phyloP scores from a whole-genome alignment of 2,329 filamentous ascomycete genomes.

The Microthyrium microscopicum region DNA sequence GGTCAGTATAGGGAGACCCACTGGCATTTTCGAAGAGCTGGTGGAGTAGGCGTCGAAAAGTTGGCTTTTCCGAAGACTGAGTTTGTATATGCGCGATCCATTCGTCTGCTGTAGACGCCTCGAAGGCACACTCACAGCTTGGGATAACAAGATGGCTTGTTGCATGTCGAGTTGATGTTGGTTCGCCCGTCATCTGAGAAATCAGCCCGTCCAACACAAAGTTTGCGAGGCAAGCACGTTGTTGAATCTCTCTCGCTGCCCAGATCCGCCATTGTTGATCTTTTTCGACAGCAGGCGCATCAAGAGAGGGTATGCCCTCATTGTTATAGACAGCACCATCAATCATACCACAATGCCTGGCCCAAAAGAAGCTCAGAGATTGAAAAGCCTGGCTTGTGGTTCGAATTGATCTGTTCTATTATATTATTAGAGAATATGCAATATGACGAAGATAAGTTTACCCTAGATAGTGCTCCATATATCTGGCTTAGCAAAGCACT shows the following conservation, averaged over 20 bases:
- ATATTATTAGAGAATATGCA: no score
- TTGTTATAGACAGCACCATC: constrained; percentile 19
- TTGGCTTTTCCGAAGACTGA: constrained; percentile 17
- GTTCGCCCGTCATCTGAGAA: constrained; percentile 27
- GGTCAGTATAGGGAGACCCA: constrained; percentile 13
- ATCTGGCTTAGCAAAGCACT: constrained; percentile 27
- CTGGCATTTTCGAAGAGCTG: constrained; percentile 25
- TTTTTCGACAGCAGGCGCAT: constrained; percentile 20
- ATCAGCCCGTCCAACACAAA: constrained; percentile 29
- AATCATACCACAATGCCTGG: constrained; percentile 27
- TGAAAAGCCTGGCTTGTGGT: constrained; percentile 29
- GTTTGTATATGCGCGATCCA: constrained; percentile 23
- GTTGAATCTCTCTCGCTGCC: constrained; percentile 28
- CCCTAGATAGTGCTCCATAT: constrained; percentile 26
- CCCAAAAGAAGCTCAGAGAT: constrained; percentile 29
- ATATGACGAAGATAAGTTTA: no score
- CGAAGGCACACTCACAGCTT: constrained; percentile 24
- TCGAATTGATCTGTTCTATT: constrained; percentile 25
- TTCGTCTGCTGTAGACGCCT: constrained; percentile 23
- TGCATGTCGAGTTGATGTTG: constrained; percentile 25
- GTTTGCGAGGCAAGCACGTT: constrained; percentile 27
- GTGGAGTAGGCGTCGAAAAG: constrained; percentile 25
- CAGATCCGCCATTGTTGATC: constrained; percentile 25
- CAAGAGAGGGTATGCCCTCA: constrained; percentile 19
- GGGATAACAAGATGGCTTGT: constrained; percentile 25